Evolutionary conservation across 2,329 filamentous ascomycete species (phyloP), one percentile per base, ranked within the genome.

Genomic region (Neofusicoccum ribis): DNA sequence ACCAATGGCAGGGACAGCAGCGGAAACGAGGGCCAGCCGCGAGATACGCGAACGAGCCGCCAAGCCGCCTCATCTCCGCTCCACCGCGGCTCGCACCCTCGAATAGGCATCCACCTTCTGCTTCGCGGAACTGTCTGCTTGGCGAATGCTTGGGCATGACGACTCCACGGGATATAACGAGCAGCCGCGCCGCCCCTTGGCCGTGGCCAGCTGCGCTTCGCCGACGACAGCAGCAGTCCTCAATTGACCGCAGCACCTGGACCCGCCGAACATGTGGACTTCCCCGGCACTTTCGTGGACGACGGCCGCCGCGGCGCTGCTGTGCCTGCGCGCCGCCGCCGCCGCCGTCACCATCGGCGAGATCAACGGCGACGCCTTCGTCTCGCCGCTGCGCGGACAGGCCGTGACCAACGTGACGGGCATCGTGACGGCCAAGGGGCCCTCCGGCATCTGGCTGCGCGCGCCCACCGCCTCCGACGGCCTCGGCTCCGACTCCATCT

Each of bases 311-410:
- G 43, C 43, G 5, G 43, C 56, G 2, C 41, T 47, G n/a, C 56
- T 60, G 27, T 46, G 12, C 43, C 27, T 60, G 17, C 43, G 17
- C 43, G 17, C 56, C 4, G 41, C 43, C 5, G 41, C 43, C 5
- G 43, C 41, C 11, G 69, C 69, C 14, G 23, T 69, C 50, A 71
- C 70, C 4, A 74, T 74, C n/a, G 69, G 72, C 51, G 69, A 88
- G 70, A 90, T 91, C 81, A 91, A 90, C 69, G 88, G 89, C 69
- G 82, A 86, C 71, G 82, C 76, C 23, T 91, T 85, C 75, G 74
- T 90, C 54, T 91, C 89, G 15, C 83, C 87, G 0, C 85, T 85
- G 73, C 80, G 80, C 8, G 84, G 84, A 56, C 77, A 87, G 72
- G 77, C 76, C 6, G 85, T 91, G 59, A 83, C 81, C 23, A 84